Evolutionary conservation across 2,329 filamentous ascomycete genomes (phyloP).

Genomic region (Colletotrichum aenigma): DNA sequence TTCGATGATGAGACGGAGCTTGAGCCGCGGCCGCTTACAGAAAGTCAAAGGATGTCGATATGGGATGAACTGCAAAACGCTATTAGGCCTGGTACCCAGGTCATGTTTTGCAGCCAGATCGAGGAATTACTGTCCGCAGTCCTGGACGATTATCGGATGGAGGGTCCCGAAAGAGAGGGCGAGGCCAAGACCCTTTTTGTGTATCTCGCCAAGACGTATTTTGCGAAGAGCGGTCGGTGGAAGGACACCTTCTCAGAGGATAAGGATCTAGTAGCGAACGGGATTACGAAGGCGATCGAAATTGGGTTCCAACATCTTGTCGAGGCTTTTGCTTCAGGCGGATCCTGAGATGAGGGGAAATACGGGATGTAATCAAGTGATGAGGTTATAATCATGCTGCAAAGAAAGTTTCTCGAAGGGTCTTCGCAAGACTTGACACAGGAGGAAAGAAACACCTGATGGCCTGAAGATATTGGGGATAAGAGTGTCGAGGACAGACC

Average conservation of each 20-base stretch:
- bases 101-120: conserved; percentile 24
- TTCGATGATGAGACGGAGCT: conserved; percentile 19
- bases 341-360: neutral
- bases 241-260: conserved; percentile 23
- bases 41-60: conserved; percentile 19
- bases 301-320: conserved; percentile 24
- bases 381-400: neutral
- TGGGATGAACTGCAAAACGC: conserved; percentile 25
- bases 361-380: neutral
- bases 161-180: conserved; percentile 15
- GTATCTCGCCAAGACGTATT: conserved; percentile 21
- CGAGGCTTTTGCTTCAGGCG: conserved; percentile 10
- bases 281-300: conserved; percentile 25
- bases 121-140: conserved; percentile 16
- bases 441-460: neutral
- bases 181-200: conserved; percentile 18
- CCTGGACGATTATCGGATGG: conserved; percentile 21
- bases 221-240: conserved; percentile 25
- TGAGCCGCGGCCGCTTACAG: conserved; percentile 17
- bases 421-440: neutral
- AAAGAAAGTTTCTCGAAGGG: neutral
- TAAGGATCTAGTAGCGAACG: conserved; percentile 20
- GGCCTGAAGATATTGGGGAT: neutral
- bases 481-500: neutral
- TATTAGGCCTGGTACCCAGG: conserved; percentile 22